phyloP scores from a whole-genome alignment of 2,329 filamentous ascomycete species.

The Ophiostoma montium region DNA sequence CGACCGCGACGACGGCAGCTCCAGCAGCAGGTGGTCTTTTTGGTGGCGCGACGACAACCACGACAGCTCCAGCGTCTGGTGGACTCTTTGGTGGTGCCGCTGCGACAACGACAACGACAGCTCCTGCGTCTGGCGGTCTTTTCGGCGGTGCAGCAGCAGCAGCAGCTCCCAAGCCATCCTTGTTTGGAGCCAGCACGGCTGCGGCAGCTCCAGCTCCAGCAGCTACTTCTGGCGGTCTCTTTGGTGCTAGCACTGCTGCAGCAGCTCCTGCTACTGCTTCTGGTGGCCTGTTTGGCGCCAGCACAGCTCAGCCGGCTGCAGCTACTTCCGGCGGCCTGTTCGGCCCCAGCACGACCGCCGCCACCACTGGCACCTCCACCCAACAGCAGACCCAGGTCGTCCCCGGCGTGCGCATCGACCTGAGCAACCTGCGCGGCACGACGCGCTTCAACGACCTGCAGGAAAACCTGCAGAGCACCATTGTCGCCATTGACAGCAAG shows the following conservation, averaged over 20 bases:
- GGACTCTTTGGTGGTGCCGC: slow-evolving; percentile 13
- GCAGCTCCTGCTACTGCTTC: slow-evolving; percentile 15
- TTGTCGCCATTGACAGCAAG: slow-evolving; percentile 63
- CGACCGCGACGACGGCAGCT: background rate
- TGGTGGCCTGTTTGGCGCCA: slow-evolving; percentile 7
- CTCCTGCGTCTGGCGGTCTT: background rate
- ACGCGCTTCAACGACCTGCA: slow-evolving; percentile 86
- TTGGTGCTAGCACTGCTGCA: slow-evolving; percentile 9
- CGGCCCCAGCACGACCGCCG: slow-evolving; percentile 6
- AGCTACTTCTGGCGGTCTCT: slow-evolving; percentile 13
- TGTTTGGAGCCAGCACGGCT: slow-evolving; percentile 19
- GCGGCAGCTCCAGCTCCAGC: slow-evolving; percentile 11
- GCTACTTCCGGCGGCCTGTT: slow-evolving; percentile 5
- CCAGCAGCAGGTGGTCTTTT: background rate
- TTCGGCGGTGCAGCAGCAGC: background rate
- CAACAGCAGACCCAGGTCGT: slow-evolving; percentile 26
- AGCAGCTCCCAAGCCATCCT: background rate
- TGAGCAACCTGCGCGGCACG: slow-evolving; percentile 65
- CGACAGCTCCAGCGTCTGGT: background rate
- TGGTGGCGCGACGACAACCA: background rate
- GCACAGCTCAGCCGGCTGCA: background rate
- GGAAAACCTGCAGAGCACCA: slow-evolving; percentile 64
- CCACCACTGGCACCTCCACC: slow-evolving; percentile 10
- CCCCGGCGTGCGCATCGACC: slow-evolving; percentile 64
- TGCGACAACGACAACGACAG: slow-evolving; percentile 14